Conservation (phyloP, 805 yeast genomes). For the Teunomyces gatunensis region DNA sequence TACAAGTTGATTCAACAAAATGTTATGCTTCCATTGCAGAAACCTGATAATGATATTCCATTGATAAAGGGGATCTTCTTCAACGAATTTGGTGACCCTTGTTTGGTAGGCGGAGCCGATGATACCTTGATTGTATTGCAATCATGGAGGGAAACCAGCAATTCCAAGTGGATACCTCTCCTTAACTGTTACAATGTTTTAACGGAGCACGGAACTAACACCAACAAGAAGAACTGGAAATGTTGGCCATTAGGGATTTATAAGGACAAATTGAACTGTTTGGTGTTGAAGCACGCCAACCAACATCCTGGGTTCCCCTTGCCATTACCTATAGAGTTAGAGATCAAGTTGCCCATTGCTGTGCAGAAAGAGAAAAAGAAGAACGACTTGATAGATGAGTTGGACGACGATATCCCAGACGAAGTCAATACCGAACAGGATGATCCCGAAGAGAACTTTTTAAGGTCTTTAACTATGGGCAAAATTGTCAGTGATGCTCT, state of each 20-base stretch:
- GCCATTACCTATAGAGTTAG: constrained; percentile 78
- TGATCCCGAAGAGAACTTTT: constrained; percentile 61
- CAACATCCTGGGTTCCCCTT: constrained; percentile 80
- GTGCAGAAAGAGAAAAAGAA: constrained; percentile 18
- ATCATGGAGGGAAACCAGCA: constrained; percentile 74
- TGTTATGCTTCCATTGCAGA: constrained; percentile 33
- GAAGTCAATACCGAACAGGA: constrained; percentile 24
- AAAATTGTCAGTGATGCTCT: constrained; percentile 57
- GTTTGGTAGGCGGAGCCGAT: constrained; percentile 70
- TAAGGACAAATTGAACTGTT: constrained; percentile 67
- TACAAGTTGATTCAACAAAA: constrained; percentile 40
- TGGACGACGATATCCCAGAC: constrained; percentile 25
- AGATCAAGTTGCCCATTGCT: constrained; percentile 62
- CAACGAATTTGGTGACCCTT: constrained; percentile 87
- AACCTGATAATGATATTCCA: constrained; percentile 24
- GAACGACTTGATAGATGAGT: constrained; percentile 24
- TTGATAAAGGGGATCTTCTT: constrained; percentile 73
- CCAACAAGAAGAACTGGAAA: constrained; percentile 49
- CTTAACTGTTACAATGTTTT: constrained; percentile 53
- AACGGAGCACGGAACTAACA: constrained; percentile 49
- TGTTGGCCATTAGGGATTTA: constrained; percentile 89
- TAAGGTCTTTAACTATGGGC: constrained; percentile 61
- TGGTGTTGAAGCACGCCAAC: constrained; percentile 62
- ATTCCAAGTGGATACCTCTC: constrained; percentile 86
- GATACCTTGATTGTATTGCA: constrained; percentile 68